phyloP scores from a whole-genome alignment of 108 stramenopile species.

The Chaetoceros tenuissimus region DNA sequence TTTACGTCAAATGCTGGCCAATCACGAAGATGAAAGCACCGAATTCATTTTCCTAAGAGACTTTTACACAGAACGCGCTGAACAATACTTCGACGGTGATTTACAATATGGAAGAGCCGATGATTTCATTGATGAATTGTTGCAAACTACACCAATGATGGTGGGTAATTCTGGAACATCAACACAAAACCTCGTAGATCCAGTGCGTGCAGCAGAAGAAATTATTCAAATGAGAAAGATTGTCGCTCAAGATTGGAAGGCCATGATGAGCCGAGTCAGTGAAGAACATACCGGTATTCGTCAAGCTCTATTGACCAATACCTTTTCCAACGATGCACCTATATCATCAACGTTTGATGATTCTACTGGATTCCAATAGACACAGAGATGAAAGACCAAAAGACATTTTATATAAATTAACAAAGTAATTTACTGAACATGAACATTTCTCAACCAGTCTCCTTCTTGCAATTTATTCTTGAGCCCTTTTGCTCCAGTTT shows the following conservation, averaged over 20 bases:
- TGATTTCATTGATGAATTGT: constrained; percentile 74
- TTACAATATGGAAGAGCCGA: constrained; percentile 54
- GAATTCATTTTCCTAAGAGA: constrained; percentile 33
- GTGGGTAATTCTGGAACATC: constrained; percentile 16
- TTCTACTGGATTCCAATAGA: not conserved
- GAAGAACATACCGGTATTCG: constrained; percentile 22
- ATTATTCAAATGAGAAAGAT: constrained; percentile 37
- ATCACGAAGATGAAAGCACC: constrained; percentile 13
- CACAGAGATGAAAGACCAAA: not conserved
- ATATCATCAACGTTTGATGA: not conserved
- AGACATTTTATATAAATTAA: not conserved
- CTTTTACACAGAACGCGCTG: constrained; percentile 44
- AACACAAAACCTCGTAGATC: constrained; percentile 35
- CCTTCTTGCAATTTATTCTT: constrained; percentile 4
- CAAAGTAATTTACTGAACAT: not conserved
- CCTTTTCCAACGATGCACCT: not conserved
- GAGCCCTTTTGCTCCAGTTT: constrained; percentile 9
- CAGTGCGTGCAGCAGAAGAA: constrained; percentile 42
- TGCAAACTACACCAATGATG: constrained; percentile 48
- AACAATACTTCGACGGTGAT: constrained; percentile 58
- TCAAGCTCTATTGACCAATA: not conserved
- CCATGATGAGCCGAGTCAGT: constrained; percentile 34
- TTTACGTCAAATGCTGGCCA: constrained; percentile 15
- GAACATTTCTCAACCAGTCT: constrained; percentile 25
- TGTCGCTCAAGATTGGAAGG: constrained; percentile 44